Percentiles rank a stretch among this genome's conserved stretches.
These are phyloP conservation scores for Xylaria sp. DNA, from an alignment of 2,329 filamentous ascomycete genomes.

Conservation along the genomic window DNA sequence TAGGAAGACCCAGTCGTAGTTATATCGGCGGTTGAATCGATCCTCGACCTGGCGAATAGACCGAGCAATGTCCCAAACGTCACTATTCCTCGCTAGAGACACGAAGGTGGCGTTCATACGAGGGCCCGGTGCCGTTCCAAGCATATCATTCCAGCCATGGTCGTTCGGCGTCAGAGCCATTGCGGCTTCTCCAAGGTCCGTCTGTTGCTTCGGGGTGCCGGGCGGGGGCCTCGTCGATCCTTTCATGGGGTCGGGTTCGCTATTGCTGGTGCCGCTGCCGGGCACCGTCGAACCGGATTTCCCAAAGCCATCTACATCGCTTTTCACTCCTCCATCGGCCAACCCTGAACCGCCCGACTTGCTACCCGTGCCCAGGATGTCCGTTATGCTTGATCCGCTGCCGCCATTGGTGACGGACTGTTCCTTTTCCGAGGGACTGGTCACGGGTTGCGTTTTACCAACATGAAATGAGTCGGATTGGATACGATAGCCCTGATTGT, in stretches of 20 bases:
- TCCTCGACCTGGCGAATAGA: slow-evolving; percentile 98
- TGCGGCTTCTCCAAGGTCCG: slow-evolving; percentile 57
- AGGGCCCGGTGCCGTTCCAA: slow-evolving; percentile 68
- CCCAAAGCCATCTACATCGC: slow-evolving; percentile 16
- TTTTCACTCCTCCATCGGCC: slow-evolving; percentile 35
- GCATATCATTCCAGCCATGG: slow-evolving; percentile 63
- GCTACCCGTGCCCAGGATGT: slow-evolving; percentile 39
- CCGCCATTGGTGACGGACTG: slow-evolving; percentile 41
- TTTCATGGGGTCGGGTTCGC: slow-evolving; percentile 44
- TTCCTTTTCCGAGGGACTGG: slow-evolving; percentile 49
- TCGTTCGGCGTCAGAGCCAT: slow-evolving; percentile 65
- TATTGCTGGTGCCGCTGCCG: slow-evolving; percentile 41
- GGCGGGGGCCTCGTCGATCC: slow-evolving; percentile 45
- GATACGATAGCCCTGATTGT: slow-evolving; percentile 64
- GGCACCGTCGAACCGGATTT: slow-evolving; percentile 36
- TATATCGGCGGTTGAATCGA: slow-evolving; percentile 94
- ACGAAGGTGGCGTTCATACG: slow-evolving; percentile 98
- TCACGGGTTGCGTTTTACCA: slow-evolving; percentile 47
- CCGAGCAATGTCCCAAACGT: slow-evolving; percentile 95
- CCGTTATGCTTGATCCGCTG: slow-evolving; percentile 46
- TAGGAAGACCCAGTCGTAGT: slow-evolving; percentile 99
- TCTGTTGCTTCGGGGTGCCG: slow-evolving; percentile 48
- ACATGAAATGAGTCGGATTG: slow-evolving; percentile 45
- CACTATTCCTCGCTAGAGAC: slow-evolving; percentile 89
- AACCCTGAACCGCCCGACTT: slow-evolving; percentile 34